Conservation (phyloP, 2,329 filamentous ascomycete species). For the Rhynchosporium graminicola region DNA sequence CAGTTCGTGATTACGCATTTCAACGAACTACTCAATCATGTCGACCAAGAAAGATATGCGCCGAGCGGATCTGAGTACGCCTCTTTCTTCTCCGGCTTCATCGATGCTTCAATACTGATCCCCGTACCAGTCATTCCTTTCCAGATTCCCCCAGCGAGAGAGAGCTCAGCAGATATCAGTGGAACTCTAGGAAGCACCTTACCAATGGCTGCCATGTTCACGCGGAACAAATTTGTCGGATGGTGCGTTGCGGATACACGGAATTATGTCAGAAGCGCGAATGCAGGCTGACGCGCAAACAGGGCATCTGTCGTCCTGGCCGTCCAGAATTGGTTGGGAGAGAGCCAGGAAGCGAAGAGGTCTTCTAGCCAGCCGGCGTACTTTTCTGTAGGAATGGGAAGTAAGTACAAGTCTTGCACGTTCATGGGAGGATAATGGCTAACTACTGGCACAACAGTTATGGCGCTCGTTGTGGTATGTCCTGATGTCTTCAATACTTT, state of each 20-base stretch:
- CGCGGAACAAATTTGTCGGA: conserved; percentile 78
- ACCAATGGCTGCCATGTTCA: conserved; percentile 96
- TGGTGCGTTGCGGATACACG: conserved; percentile 48
- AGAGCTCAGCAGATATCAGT: conserved; percentile 66
- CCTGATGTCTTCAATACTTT: not conserved
- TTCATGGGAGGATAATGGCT: not conserved
- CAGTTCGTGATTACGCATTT: not conserved
- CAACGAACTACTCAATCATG: conserved; percentile 47
- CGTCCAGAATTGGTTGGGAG: conserved; percentile 74
- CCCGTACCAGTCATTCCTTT: conserved; percentile 76
- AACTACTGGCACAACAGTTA: conserved; percentile 32
- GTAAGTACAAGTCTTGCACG: conserved; percentile 47
- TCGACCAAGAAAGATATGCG: conserved; percentile 75
- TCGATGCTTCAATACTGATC: conserved; percentile 14
- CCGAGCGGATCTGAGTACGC: conserved; percentile 69
- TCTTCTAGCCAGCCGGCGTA: conserved; percentile 68
- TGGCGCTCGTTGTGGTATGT: conserved; percentile 46
- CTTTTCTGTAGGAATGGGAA: conserved; percentile 77
- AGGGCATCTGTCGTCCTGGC: conserved; percentile 75
- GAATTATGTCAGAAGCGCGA: not conserved
- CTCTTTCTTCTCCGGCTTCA: conserved; percentile 18
- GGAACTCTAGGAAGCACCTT: conserved; percentile 75
- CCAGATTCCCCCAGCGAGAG: conserved; percentile 69
- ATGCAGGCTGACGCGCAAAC: conserved; percentile 21
- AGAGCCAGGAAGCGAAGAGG: conserved; percentile 67